A percentile compares a stretch with the other conserved stretches of the same genome.
Conservation (phyloP, 768 basidiomycete species). For the Holtermanniella nyarrowii region DNA sequence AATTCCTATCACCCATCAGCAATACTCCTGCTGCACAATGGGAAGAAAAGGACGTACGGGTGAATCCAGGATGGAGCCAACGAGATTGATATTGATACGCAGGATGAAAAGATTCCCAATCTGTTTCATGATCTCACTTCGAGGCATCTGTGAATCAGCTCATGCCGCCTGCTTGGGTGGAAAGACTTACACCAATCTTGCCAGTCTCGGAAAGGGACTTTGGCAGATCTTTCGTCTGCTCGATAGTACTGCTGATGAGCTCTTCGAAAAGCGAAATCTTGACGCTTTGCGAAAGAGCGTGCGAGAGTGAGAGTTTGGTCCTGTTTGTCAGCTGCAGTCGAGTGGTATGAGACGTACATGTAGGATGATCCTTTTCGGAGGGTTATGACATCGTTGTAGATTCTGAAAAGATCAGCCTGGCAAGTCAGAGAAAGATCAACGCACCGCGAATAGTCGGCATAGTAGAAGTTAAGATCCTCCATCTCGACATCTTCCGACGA, state of each 20-base stretch:
- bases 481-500: constrained; percentile 80
- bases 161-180: background rate
- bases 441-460: constrained; percentile 89
- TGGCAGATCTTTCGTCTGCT: constrained; percentile 92
- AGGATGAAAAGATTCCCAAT: constrained; percentile 90
- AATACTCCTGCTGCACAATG: background rate
- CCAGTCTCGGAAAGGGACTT: constrained; percentile 88
- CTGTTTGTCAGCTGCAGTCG: constrained; percentile 42
- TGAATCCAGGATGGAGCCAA: constrained; percentile 92
- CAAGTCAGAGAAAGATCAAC: constrained; percentile 18
- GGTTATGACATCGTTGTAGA: constrained; percentile 94
- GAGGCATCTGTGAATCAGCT: constrained; percentile 36
- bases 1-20: constrained; percentile 54
- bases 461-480: constrained; percentile 95
- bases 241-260: constrained; percentile 81
- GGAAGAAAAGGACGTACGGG: constrained; percentile 58
- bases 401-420: constrained; percentile 45
- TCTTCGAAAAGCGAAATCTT: constrained; percentile 97
- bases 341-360: constrained; percentile 53
- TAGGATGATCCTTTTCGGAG: constrained; percentile 88
- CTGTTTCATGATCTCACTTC: constrained; percentile 88
- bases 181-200: constrained; percentile 59
- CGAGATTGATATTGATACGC: constrained; percentile 86
- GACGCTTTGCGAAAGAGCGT: constrained; percentile 89
- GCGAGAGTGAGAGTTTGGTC: constrained; percentile 91